Base-by-base conservation (phyloP, 352 stramenopile genomes). In the Pythium aquatile region DNA sequence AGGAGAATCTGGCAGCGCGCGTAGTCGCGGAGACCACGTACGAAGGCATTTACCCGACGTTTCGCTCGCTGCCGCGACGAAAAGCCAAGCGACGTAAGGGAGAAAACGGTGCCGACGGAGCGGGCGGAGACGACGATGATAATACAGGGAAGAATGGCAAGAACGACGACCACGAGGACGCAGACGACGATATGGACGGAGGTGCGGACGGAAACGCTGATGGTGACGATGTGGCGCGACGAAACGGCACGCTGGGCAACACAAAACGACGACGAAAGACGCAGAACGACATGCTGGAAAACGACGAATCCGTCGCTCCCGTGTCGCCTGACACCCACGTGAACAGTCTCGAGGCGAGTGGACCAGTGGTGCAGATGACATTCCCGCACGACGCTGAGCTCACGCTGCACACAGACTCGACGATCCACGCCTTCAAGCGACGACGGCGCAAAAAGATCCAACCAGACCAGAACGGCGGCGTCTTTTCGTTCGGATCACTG, bases 241-340 rank as follows among this genome's bases (percentile, higher is more conserved):
- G 42, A 10, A 66, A 54, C 14, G 70, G 65, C 2, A 28, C 35
- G 1, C 24, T 37, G 40, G 13, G 39, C 10, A 52, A 32, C 14
- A 91, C 83, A 46, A 70, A 83, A 58, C 84, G 83, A 46, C 72
- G 79, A 48, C 87, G 85, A 58, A 84, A 81, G 17, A 58, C 73
- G 1, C 72, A 58, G n/a, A 47, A 68, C 0, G 74, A 81, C 4
- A 55, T 56, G 3, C 49, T 61, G 0, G 80, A 89, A 32, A 89
- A 81, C 35, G 81, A 90, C 48, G 84, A 93, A 20, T 88, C 78
- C 0, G 74, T 85, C 53, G 67, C 63, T 6, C 84, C 84, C 14
- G 68, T 77, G 9, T 91, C 84, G 1, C 84, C 84, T 0, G 82
- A 93, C 60, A 84, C 79, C 0, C 82, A 90, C 61, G 71, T 90